Conservation (phyloP, 2,329 filamentous ascomycete genomes). For the Hymenoscyphus repandus region DNA sequence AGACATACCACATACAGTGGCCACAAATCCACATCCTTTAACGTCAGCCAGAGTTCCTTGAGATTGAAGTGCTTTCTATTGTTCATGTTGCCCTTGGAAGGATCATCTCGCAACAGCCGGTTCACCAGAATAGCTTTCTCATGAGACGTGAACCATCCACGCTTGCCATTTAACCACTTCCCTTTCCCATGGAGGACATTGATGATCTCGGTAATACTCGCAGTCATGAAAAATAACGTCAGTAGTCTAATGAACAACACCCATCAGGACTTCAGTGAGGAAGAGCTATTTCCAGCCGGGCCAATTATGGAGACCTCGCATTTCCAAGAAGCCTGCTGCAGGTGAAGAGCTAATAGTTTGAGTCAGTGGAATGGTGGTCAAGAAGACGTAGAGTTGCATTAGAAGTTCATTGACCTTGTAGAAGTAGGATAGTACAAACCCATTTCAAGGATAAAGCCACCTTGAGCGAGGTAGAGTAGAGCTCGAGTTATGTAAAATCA, state of each 20-base stretch:
- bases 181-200: conserved; percentile 52
- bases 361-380: conserved; percentile 19
- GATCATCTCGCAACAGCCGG: conserved; percentile 46
- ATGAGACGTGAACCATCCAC: conserved; percentile 58
- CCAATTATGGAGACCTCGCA: conserved; percentile 19
- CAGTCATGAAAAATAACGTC: conserved; percentile 22
- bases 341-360: conserved; percentile 23
- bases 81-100: conserved; percentile 43
- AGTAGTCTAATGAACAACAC: conserved; percentile 21
- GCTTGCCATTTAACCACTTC: no score
- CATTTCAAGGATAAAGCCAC: conserved; percentile 35
- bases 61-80: conserved; percentile 45
- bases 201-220: conserved; percentile 28
- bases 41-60: conserved; percentile 39
- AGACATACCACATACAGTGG: conserved; percentile 38
- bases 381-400: conserved; percentile 24
- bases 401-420: conserved; percentile 27
- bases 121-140: conserved; percentile 61
- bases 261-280: conserved; percentile 23
- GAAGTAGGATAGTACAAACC: conserved; percentile 37
- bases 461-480: conserved; percentile 25
- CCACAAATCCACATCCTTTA: conserved; percentile 50
- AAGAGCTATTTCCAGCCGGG: conserved; percentile 38
- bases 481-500: conserved; percentile 25
- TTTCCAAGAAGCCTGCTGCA: conserved; percentile 24